These are phyloP conservation scores for Zygoascus sp. DNA, from an alignment of 1,139 yeast genomes.

Conservation along the genomic window DNA sequence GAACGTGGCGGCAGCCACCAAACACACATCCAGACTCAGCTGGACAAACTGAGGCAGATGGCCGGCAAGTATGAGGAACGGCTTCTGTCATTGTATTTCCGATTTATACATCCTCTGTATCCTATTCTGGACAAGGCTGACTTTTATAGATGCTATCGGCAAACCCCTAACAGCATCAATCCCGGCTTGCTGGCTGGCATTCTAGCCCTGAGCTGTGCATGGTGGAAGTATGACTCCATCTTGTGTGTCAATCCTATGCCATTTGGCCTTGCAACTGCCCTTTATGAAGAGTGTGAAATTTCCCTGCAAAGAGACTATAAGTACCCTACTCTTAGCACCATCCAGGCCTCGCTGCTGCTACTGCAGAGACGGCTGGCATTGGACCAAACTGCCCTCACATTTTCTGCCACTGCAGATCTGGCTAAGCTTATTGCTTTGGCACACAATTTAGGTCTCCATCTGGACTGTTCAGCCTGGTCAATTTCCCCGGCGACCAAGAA, in stretches of 20 bases:
- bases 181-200: slow-evolving; percentile 35
- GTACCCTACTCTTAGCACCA: slow-evolving; percentile 41
- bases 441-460: slow-evolving; percentile 35
- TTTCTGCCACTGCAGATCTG: slow-evolving; percentile 29
- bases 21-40: slow-evolving; percentile 17
- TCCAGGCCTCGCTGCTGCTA: slow-evolving; percentile 40
- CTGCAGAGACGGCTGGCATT: slow-evolving; percentile 33
- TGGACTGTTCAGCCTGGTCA: slow-evolving; percentile 35
- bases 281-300: slow-evolving; percentile 32
- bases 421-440: slow-evolving; percentile 33
- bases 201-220: slow-evolving; percentile 35
- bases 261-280: slow-evolving; percentile 27
- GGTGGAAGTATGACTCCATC: slow-evolving; percentile 38
- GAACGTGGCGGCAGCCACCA: slow-evolving; percentile 19
- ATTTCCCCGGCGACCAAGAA: slow-evolving; percentile 31
- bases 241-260: slow-evolving; percentile 36
- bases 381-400: slow-evolving; percentile 34
- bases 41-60: slow-evolving; percentile 24
- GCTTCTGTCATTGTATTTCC: slow-evolving; percentile 34
- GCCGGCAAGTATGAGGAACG: slow-evolving; percentile 31
- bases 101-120: slow-evolving; percentile 36
- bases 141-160: slow-evolving; percentile 33
- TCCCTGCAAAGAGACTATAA: slow-evolving; percentile 34
- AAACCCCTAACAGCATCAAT: slow-evolving; percentile 30
- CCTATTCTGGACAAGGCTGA: slow-evolving; percentile 36